Evolutionary conservation across 23 red algal genomes (phyloP), one percentile per base, ranked within the genome.

Genomic region (Gracilaria gracilis): DNA sequence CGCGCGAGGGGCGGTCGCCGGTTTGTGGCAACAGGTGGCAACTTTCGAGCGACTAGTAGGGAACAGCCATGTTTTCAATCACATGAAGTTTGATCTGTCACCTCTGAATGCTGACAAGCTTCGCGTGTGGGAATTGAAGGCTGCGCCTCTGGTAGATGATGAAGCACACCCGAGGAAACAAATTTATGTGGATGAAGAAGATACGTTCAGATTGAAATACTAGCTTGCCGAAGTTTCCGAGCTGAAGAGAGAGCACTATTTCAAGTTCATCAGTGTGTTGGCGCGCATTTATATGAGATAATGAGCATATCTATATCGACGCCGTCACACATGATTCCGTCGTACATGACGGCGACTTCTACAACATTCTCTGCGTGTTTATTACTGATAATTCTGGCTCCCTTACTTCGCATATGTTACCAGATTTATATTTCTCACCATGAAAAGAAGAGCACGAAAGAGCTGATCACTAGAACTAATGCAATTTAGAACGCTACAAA

Each of bases 131-230:
- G 49, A 88, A 14, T 44, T 88, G 21, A 57, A 78, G 21, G 85
- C 78, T 20, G 66, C 40, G 12, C 85, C 85, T 9, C 73, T 77
- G 12, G 57, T 88, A 15, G 78, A 88, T 58, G 67, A 79, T 37
- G 58, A 88, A 46, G 14, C 32, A n/a, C 14, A 25, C 4, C 73
- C 85, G 2, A 53, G 85, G 40, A 76, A 44, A 37, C 36, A 59
- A 11, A 88, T 79, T 40, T 61, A 29, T 19, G 32, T 88, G 33
- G 39, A 42, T 24, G 85, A 88, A 27, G 48, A 59, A 11, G 85
- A 88, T 46, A 37, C 28, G 4, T 88, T 88, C 67, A 21, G 70
- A 62, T 44, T 88, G 48, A 76, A 58, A 27, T 88, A 88, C 48
- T 21, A 88, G 4, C 17, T 88, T 66, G 25, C 38, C 16, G 85